phyloP scores from a whole-genome alignment of 1,139 yeast genomes.

The Suhomyces choctaworum region DNA sequence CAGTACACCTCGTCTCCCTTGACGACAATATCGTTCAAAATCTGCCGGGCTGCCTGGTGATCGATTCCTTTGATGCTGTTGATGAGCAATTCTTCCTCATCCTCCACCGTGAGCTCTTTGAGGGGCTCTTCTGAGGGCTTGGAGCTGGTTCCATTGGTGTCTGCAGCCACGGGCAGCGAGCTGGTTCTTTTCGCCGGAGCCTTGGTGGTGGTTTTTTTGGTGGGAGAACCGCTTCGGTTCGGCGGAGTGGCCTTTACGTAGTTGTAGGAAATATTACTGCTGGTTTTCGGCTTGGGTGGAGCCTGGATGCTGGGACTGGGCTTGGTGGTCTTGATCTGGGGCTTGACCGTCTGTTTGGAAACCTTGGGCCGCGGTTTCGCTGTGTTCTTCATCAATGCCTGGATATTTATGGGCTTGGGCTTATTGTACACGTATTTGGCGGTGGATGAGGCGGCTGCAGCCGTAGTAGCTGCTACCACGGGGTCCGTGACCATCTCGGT shows the following conservation, averaged over 20 bases:
- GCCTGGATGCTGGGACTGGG: constrained; percentile 9
- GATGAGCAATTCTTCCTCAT: constrained; percentile 60
- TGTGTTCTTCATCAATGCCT: constrained; percentile 33
- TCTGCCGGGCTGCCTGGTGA: constrained; percentile 53
- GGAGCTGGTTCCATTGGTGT: constrained; percentile 6
- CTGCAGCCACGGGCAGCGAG: constrained; percentile 4
- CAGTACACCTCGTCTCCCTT: constrained; percentile 95
- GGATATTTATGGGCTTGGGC: constrained; percentile 44
- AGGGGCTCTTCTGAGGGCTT: constrained; percentile 16
- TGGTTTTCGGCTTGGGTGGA: constrained; percentile 8
- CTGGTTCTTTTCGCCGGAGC: constrained; percentile 6
- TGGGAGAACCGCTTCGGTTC: constrained; percentile 5
- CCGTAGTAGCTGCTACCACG: neutral
- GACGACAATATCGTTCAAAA: constrained; percentile 85
- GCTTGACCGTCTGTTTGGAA: constrained; percentile 3
- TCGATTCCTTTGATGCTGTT: constrained; percentile 44
- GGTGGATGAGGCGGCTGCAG: neutral
- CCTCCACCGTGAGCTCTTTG: constrained; percentile 47
- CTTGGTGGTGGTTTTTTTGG: constrained; percentile 15
- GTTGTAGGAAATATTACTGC: constrained; percentile 31
- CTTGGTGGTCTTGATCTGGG: constrained; percentile 3
- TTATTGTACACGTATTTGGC: constrained; percentile 34
- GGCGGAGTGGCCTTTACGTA: constrained; percentile 19
- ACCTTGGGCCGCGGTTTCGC: constrained; percentile 11
- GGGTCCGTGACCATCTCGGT: constrained; percentile 1